Percentiles rank a stretch among this genome's conserved stretches.
phyloP scores from a whole-genome alignment of 2,329 filamentous ascomycete genomes.

The Alternaria brassicae region DNA sequence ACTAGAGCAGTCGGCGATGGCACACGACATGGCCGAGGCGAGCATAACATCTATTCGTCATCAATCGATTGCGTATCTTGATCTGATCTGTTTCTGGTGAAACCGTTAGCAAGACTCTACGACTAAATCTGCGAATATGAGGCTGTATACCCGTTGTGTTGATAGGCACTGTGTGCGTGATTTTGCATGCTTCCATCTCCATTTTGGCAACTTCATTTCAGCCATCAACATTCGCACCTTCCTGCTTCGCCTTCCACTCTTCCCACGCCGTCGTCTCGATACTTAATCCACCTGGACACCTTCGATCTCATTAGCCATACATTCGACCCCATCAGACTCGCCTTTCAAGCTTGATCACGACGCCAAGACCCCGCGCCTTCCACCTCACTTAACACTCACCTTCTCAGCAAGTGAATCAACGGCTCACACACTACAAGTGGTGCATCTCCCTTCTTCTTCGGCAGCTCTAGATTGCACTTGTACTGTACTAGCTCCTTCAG shows the following conservation, averaged over 20 bases:
- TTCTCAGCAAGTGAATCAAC: conserved; percentile 65
- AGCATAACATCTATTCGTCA: conserved; percentile 1
- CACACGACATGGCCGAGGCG: not conserved
- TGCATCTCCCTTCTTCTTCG: conserved; percentile 43
- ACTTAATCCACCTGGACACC: conserved; percentile 62
- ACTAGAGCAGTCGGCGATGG: not conserved
- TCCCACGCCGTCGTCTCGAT: conserved; percentile 71
- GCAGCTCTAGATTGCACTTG: conserved; percentile 62
- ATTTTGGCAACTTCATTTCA: not conserved
- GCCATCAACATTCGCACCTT: conserved; percentile 1
- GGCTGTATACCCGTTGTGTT: not conserved
- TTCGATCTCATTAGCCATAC: conserved; percentile 27
- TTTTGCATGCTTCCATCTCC: not conserved
- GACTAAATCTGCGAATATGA: not conserved
- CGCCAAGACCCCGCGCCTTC: conserved; percentile 8
- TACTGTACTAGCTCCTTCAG: conserved; percentile 69
- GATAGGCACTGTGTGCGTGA: not conserved
- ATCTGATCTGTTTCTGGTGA: not conserved
- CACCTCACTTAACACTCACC: conserved; percentile 53
- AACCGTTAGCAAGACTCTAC: not conserved
- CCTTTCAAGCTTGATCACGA: not conserved
- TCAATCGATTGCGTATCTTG: conserved; percentile 8
- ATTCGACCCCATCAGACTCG: not conserved
- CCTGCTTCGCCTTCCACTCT: conserved; percentile 47
- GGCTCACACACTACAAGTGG: conserved; percentile 61